Conservation (phyloP, 805 yeast species). For the Teunomyces gatunensis region DNA sequence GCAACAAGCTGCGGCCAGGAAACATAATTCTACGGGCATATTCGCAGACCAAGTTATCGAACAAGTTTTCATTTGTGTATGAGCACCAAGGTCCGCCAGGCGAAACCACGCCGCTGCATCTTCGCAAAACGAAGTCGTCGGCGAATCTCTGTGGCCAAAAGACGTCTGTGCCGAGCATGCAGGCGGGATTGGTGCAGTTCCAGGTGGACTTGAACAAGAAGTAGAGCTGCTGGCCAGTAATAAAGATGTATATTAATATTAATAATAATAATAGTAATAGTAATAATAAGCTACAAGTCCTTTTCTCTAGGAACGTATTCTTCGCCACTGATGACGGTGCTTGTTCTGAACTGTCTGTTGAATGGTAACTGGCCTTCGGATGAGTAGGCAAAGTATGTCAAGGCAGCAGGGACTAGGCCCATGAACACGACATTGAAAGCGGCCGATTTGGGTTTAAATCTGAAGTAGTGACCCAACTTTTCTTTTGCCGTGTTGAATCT, state of each 20-base stretch:
- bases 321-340: constrained; percentile 31
- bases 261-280: not conserved
- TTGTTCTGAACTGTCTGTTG: constrained; percentile 34
- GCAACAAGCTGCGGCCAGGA: constrained; percentile 7
- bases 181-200: constrained; percentile 15
- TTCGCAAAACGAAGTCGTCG: not conserved
- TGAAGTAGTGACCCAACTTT: constrained; percentile 39
- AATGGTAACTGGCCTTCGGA: constrained; percentile 37
- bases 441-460: constrained; percentile 40
- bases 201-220: constrained; percentile 11
- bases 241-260: not conserved
- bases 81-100: constrained; percentile 7
- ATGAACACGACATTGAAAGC: constrained; percentile 33
- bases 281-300: constrained; percentile 29
- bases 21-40: constrained; percentile 10
- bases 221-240: too few relatives aligned
- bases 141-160: not conserved
- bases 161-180: constrained; percentile 11
- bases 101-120: not conserved
- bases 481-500: constrained; percentile 43
- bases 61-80: constrained; percentile 13
- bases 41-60: constrained; percentile 9
- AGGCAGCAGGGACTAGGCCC: constrained; percentile 39
- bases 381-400: constrained; percentile 35
- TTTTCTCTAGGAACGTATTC: constrained; percentile 44